These are phyloP conservation scores for Metschnikowia cubensis DNA, from an alignment of 805 yeast genomes.

Conservation along the genomic window DNA sequence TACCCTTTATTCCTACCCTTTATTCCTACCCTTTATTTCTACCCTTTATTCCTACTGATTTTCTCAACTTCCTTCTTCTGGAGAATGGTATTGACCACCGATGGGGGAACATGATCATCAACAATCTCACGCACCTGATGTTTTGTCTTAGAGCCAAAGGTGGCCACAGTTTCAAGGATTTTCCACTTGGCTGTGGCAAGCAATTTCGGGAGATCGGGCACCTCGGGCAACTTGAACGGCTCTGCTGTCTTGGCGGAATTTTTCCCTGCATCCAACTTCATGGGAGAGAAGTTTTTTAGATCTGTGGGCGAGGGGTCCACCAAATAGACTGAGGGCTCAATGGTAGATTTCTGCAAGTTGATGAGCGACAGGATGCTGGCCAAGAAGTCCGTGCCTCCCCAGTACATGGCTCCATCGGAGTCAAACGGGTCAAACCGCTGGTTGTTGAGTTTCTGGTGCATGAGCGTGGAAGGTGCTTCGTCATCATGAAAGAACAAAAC, in stretches of 20 bases:
- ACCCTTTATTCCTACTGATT: too few relatives aligned
- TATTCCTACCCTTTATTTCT: too few relatives aligned
- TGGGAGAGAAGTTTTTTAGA: slow-evolving; percentile 51
- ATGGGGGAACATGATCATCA: slow-evolving; percentile 58
- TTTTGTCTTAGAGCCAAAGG: slow-evolving; percentile 51
- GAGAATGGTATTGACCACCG: slow-evolving; percentile 51
- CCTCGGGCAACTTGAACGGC: slow-evolving; percentile 18
- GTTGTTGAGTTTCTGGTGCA: slow-evolving; percentile 55
- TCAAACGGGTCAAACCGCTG: slow-evolving; percentile 74
- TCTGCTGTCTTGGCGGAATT: slow-evolving; percentile 5
- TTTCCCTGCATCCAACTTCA: slow-evolving; percentile 6
- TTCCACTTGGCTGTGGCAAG: slow-evolving; percentile 79
- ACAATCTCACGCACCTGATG: slow-evolving; percentile 61
- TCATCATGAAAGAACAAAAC: slow-evolving; percentile 91
- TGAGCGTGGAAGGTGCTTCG: slow-evolving; percentile 69
- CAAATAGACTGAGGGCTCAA: slow-evolving; percentile 69
- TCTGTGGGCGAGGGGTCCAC: slow-evolving; percentile 76
- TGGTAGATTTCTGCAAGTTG: slow-evolving; percentile 60
- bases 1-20: too few relatives aligned
- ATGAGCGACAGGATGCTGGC: slow-evolving; percentile 50
- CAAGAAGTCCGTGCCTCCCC: slow-evolving; percentile 90
- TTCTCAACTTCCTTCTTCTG: slow-evolving; percentile 75
- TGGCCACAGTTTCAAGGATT: slow-evolving; percentile 77
- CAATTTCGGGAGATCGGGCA: slow-evolving; percentile 38
- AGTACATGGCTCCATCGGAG: slow-evolving; percentile 51